These are phyloP conservation scores for Cyathus striatus DNA, from an alignment of 768 basidiomycete species.

Conservation along the genomic window DNA sequence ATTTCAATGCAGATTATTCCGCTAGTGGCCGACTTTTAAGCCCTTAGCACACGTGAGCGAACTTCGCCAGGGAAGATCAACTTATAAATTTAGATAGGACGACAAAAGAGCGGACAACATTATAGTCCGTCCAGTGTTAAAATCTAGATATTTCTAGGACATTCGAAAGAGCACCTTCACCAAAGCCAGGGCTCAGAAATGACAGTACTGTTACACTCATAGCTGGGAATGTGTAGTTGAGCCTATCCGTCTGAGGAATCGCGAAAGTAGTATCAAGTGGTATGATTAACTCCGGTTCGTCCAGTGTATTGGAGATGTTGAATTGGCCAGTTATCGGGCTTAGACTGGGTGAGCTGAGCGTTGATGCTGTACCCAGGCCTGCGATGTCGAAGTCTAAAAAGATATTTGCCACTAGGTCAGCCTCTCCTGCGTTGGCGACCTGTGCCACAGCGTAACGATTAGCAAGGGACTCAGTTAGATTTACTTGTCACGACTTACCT, in stretches of 20 bases:
- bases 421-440: slow-evolving; percentile 24
- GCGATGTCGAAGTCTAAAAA: slow-evolving; percentile 21
- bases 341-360: slow-evolving; percentile 20
- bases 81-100: no score
- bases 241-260: slow-evolving; percentile 20
- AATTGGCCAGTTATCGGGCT: slow-evolving; percentile 25
- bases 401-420: slow-evolving; percentile 25
- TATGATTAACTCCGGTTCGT: slow-evolving; percentile 23
- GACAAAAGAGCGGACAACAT: no score
- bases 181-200: slow-evolving; percentile 4
- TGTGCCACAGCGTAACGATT: slow-evolving; percentile 4
- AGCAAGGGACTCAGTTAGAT: neutral
- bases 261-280: slow-evolving; percentile 21
- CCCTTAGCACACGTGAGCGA: no score
- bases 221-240: slow-evolving; percentile 28
- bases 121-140: no score
- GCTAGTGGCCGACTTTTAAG: no score
- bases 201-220: slow-evolving; percentile 24
- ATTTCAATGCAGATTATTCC: no score
- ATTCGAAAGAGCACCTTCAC: no score
- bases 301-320: slow-evolving; percentile 25
- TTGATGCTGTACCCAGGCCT: slow-evolving; percentile 16
- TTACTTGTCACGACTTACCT: slow-evolving; percentile 13
- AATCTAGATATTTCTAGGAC: no score
- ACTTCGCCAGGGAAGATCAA: no score